Evolutionary conservation across 1,139 yeast genomes (phyloP).

Genomic region (Geotrichum citri-aurantii): DNA sequence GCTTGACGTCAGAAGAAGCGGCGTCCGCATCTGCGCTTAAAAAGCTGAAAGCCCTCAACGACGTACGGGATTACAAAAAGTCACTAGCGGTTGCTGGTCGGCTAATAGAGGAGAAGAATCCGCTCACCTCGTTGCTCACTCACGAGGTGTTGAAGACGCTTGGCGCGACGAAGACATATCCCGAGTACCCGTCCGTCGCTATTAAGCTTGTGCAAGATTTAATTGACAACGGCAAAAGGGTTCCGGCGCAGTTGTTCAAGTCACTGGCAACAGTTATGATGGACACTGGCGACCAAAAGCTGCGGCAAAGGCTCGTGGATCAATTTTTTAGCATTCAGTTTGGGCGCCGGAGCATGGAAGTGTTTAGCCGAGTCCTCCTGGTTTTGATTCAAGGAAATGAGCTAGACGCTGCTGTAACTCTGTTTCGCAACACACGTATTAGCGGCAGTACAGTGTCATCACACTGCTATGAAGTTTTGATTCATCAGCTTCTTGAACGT

Average conservation of each 20-base stretch:
- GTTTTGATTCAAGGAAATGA: slow-evolving; percentile 13
- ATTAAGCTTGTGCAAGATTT: background rate
- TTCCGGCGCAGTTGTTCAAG: background rate
- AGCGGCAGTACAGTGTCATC: slow-evolving; percentile 22
- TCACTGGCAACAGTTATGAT: background rate
- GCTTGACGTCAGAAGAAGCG: background rate
- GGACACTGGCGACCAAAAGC: background rate
- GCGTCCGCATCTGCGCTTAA: background rate
- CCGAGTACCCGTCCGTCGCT: background rate
- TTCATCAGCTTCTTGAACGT: slow-evolving; percentile 26
- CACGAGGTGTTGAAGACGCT: background rate
- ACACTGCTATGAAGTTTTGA: slow-evolving; percentile 29
- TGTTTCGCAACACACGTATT: slow-evolving; percentile 26
- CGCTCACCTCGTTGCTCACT: background rate
- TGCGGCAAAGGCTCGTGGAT: background rate
- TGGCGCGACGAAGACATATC: background rate
- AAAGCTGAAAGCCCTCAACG: background rate
- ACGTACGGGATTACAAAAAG: background rate
- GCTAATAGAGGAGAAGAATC: background rate
- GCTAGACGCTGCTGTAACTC: slow-evolving; percentile 27
- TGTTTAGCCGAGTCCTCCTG: background rate
- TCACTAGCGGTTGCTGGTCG: background rate
- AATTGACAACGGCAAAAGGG: background rate
- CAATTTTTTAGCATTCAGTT: background rate
- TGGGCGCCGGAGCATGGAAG: background rate